Conservation (phyloP, 73 alveolate species). For the Effrenium voratum region DNA sequence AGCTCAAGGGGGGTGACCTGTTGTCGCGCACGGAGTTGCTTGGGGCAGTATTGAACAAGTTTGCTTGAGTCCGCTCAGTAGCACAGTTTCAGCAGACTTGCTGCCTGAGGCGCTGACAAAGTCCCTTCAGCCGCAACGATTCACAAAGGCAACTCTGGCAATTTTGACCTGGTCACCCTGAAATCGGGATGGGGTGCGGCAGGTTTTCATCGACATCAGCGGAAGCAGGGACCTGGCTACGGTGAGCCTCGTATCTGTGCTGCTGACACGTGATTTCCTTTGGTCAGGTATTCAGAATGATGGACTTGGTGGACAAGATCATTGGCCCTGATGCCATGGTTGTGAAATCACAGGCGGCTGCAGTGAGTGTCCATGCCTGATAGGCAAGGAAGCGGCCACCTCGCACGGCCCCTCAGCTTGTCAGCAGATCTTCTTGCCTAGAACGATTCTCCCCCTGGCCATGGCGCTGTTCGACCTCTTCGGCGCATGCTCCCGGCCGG, state of each 20-base stretch:
- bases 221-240: constrained; percentile 90
- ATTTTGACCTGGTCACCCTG: neutral
- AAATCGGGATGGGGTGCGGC: neutral
- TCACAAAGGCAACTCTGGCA: constrained; percentile 39
- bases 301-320: constrained; percentile 87
- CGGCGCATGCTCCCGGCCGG: no score
- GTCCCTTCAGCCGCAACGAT: constrained; percentile 51
- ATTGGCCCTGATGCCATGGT: constrained; percentile 75
- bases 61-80: neutral
- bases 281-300: constrained; percentile 56
- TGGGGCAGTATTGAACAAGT: neutral
- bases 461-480: no score
- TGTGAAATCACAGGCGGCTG: constrained; percentile 69
- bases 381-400: no score
- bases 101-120: constrained; percentile 47
- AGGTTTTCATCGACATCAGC: constrained; percentile 89
- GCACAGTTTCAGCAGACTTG: neutral
- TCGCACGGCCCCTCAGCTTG: no score
- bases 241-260: neutral
- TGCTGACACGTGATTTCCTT: neutral
- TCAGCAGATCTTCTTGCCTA: no score
- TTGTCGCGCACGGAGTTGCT: no score
- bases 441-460: no score
- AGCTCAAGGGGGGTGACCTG: neutral
- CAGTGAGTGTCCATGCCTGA: no score